Base-by-base conservation (phyloP, 2,329 filamentous ascomycete species). In the Lasiodiplodia hormozganensis region DNA sequence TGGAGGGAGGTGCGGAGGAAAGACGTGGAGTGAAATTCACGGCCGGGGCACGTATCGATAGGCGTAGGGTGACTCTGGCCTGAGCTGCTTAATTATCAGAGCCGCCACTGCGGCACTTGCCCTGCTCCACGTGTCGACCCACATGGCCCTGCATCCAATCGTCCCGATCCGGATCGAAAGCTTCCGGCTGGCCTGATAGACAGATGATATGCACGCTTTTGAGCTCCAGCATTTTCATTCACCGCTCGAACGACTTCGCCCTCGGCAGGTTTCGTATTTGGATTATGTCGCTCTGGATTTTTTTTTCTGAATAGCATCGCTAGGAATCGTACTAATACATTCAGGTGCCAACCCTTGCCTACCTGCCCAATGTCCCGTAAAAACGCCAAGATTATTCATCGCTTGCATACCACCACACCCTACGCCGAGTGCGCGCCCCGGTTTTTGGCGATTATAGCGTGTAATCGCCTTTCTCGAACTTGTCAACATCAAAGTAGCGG, bases 401-500 rank as follows among this genome's bases (percentile, higher is more conserved):
- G n/a, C n/a, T 56, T 31, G 28, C 31, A 16, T 21, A 2, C 25
- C 28, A 23, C 18, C 25, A 21, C 31, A 53, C 18, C 51, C n/a
- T 49, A 18, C 18, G 16, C 40, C 4, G 18, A 57, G 16, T 57
- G 14, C 21, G 43, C 36, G 14, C 3, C 25, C 28, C 52, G 16
- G 18, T 52, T 16, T n/a, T 52, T n/a, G 14, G 54, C n/a, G 8
- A 40, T 31, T 52, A 47, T 5, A 67, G 23, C 7, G 21, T 51
- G 57, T 62, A 62, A 34, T 68, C 56, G 23, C 49, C 66, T 2
- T 68, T 62, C 23, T 62, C 93, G 76, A 98, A 99, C 74, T 88
- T 92, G 54, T 95, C 93, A 6, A 84, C 84, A 74, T 96, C 89
- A 78, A 92, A 98, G 77, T 94, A 98, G 64, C 86, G 87, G 0